These are phyloP conservation scores for Cyclospora cayetanensis DNA, from an alignment of 169 alveolate genomes.

Conservation along the genomic window DNA sequence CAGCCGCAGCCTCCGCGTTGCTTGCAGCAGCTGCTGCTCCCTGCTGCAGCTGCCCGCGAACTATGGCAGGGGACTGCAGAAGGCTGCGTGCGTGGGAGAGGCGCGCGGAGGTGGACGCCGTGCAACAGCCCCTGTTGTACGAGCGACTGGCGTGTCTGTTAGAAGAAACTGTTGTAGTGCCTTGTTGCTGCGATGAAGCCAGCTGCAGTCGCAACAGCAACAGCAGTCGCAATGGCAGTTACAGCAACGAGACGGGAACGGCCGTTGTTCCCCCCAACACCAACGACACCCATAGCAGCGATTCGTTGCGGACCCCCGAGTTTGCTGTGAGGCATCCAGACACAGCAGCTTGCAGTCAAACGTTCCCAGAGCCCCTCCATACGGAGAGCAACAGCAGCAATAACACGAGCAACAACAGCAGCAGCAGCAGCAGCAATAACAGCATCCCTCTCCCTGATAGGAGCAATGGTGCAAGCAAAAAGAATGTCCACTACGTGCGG, in stretches of 20 bases:
- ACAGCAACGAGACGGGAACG: neutral
- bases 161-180: neutral
- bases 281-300: too few relatives aligned
- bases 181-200: neutral
- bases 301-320: too few relatives aligned
- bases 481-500: neutral
- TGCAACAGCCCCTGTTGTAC: slow-evolving; percentile 35
- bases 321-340: too few relatives aligned
- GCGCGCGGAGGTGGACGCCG: slow-evolving; percentile 9
- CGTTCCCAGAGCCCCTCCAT: neutral
- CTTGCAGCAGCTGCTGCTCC: slow-evolving; percentile 46
- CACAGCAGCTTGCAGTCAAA: neutral
- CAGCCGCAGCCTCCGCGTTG: neutral
- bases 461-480: neutral
- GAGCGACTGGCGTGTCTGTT: neutral
- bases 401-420: neutral
- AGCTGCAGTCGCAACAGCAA: neutral
- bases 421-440: neutral
- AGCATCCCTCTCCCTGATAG: too few relatives aligned
- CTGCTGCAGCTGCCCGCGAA: slow-evolving; percentile 61
- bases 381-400: neutral
- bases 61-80: slow-evolving; percentile 55
- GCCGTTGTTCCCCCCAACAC: too few relatives aligned
- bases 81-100: slow-evolving; percentile 54
- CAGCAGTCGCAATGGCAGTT: neutral